Conservation (phyloP, 192 early-diverging fungal genomes). For the Backusella tuberculispora region DNA sequence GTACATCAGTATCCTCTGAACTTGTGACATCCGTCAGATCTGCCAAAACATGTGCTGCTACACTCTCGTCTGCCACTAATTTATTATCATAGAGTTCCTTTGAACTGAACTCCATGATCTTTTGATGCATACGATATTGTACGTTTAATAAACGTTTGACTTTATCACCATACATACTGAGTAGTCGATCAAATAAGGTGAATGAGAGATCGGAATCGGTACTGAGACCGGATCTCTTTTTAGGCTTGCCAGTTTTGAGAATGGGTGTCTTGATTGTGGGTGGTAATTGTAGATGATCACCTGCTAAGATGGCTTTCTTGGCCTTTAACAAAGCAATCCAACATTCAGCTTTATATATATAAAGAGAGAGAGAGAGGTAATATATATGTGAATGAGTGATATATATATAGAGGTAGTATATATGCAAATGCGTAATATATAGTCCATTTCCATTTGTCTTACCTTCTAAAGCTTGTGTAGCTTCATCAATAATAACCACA, state of each 20-base stretch:
- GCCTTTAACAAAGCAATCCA: conserved; percentile 86
- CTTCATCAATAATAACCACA: conserved; percentile 89
- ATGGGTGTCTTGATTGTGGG: conserved; percentile 77
- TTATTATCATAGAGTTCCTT: conserved; percentile 69
- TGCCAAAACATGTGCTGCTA: conserved; percentile 62
- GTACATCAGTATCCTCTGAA: conserved; percentile 62
- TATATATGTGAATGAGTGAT: too few relatives aligned
- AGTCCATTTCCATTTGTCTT: neutral
- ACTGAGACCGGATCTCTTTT: conserved; percentile 9
- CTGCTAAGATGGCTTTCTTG: conserved; percentile 78
- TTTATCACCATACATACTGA: conserved; percentile 55
- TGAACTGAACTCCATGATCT: conserved; percentile 79
- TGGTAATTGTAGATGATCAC: conserved; percentile 88
- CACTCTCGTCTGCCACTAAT: conserved; percentile 67
- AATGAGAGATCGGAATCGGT: conserved; percentile 44
- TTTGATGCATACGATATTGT: conserved; percentile 90
- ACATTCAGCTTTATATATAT: conserved; percentile 63
- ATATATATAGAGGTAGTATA: too few relatives aligned
- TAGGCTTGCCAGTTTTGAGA: conserved; percentile 13
- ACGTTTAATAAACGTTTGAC: conserved; percentile 74
- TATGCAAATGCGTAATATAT: too few relatives aligned
- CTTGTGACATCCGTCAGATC: conserved; percentile 62
- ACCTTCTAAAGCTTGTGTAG: conserved; percentile 74
- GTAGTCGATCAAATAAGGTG: conserved; percentile 84
- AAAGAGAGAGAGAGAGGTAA: neutral